These are phyloP conservation scores for Fusarium sp. DNA, from an alignment of 2,329 filamentous ascomycete species.

Conservation along the genomic window DNA sequence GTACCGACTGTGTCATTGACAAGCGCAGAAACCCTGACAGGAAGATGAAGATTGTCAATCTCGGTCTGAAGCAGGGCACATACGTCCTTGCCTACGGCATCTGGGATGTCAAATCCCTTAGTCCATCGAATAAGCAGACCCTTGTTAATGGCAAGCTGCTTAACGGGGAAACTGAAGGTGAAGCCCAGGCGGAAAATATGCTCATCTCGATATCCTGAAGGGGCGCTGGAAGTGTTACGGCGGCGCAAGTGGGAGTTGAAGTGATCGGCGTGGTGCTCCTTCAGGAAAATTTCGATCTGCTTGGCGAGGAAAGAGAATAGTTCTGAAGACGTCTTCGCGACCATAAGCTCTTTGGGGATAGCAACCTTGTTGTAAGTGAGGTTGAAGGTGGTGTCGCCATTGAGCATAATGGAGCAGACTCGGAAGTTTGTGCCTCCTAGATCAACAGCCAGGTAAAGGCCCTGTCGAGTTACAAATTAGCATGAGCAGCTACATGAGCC, in stretches of 20 bases:
- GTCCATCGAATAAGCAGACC: slow-evolving; percentile 96
- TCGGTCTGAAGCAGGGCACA: slow-evolving; percentile 89
- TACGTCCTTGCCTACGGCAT: slow-evolving; percentile 93
- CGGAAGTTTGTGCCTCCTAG: slow-evolving; percentile 99
- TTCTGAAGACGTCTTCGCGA: slow-evolving; percentile 84
- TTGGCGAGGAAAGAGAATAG: slow-evolving; percentile 93
- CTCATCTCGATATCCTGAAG: slow-evolving; percentile 73
- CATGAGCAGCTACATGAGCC: slow-evolving; percentile 3
- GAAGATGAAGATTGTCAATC: slow-evolving; percentile 86
- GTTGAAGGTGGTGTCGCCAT: slow-evolving; percentile 95
- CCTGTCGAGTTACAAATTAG: slow-evolving; percentile 63
- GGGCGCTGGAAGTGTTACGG: slow-evolving; percentile 69
- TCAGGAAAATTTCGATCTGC: slow-evolving; percentile 90
- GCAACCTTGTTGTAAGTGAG: slow-evolving; percentile 92
- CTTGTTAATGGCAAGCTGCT: slow-evolving; percentile 95
- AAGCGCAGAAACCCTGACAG: slow-evolving; percentile 93
- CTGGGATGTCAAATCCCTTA: slow-evolving; percentile 97
- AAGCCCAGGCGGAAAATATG: slow-evolving; percentile 95
- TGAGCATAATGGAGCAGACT: slow-evolving; percentile 93
- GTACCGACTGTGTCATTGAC: slow-evolving; percentile 99
- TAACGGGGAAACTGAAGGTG: slow-evolving; percentile 97
- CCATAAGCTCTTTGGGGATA: slow-evolving; percentile 91
- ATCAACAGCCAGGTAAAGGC: slow-evolving; percentile 95
- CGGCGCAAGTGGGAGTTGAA: slow-evolving; percentile 78
- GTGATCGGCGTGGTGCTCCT: slow-evolving; percentile 87